These are phyloP conservation scores for Mycena maculata DNA, from an alignment of 768 basidiomycete genomes.

Conservation along the genomic window DNA sequence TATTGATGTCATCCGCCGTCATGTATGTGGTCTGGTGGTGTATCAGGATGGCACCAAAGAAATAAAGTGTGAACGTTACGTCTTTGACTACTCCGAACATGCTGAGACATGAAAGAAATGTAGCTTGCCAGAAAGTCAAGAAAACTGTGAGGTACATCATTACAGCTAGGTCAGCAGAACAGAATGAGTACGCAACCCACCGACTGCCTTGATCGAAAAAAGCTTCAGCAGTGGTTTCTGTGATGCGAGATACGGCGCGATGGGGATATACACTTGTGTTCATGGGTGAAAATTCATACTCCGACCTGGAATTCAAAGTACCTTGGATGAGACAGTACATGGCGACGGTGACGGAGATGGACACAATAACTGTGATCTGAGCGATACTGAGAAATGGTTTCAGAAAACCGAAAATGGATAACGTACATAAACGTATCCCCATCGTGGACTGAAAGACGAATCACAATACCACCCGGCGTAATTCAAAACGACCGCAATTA, in stretches of 20 bases:
- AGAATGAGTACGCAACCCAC: slow-evolving; percentile 50
- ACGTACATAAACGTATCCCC: slow-evolving; percentile 76
- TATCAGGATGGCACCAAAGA: background rate
- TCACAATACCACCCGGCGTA: slow-evolving; percentile 80
- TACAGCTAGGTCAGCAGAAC: background rate
- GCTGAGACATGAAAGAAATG: slow-evolving; percentile 65
- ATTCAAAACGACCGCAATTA: slow-evolving; percentile 71
- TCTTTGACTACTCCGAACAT: slow-evolving; percentile 72
- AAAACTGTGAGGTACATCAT: slow-evolving; percentile 57
- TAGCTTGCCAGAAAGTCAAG: slow-evolving; percentile 83
- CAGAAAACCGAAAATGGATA: background rate
- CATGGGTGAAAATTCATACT: too few relatives aligned
- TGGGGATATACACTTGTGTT: slow-evolving; percentile 70
- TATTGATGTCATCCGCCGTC: slow-evolving; percentile 80
- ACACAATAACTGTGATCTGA: slow-evolving; percentile 70
- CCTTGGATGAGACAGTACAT: slow-evolving; percentile 87
- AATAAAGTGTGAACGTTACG: slow-evolving; percentile 49
- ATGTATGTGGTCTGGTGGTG: slow-evolving; percentile 67
- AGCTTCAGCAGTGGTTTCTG: slow-evolving; percentile 75
- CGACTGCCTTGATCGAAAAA: slow-evolving; percentile 79
- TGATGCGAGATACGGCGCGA: slow-evolving; percentile 64
- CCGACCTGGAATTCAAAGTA: too few relatives aligned
- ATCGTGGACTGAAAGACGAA: slow-evolving; percentile 72
- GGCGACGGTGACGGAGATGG: slow-evolving; percentile 77
- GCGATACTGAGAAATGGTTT: slow-evolving; percentile 6